phyloP scores from a whole-genome alignment of 192 early-diverging fungal genomes.

The Phlyctochytrium arcticum region DNA sequence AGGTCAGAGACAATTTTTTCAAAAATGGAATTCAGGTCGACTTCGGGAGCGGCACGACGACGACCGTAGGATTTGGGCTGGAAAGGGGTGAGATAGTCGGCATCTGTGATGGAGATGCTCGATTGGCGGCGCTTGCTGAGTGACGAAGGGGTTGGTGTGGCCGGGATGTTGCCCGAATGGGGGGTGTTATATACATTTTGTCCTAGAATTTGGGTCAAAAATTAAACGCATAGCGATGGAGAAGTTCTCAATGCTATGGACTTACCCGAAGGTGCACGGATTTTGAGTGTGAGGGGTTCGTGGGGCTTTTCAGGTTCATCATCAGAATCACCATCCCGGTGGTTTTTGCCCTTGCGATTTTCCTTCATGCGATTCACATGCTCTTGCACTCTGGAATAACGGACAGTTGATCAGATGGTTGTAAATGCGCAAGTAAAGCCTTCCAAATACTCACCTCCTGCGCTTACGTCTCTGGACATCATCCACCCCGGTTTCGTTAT shows the following conservation, averaged over 20 bases:
- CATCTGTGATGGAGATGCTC: not conserved
- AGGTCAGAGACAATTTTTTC: slow-evolving; percentile 35
- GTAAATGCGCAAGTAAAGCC: no score
- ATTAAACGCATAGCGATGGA: no score
- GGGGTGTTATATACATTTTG: no score
- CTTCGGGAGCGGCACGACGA: slow-evolving; percentile 46
- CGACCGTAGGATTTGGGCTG: slow-evolving; percentile 44
- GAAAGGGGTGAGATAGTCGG: slow-evolving; percentile 2
- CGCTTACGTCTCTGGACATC: not conserved
- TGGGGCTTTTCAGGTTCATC: not conserved
- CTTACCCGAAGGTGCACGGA: slow-evolving; percentile 5
- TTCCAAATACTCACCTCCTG: not conserved
- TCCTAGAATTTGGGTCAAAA: no score
- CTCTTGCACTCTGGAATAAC: slow-evolving; percentile 8
- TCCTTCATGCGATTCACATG: slow-evolving; percentile 26
- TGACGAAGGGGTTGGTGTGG: not conserved
- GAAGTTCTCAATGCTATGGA: no score
- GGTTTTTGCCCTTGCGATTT: not conserved
- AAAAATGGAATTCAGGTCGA: slow-evolving; percentile 45
- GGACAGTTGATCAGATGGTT: no score
- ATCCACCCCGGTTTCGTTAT: not conserved
- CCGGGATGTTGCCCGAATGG: no score
- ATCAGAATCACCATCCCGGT: not conserved
- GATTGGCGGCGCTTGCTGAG: slow-evolving; percentile 2
- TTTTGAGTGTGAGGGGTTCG: not conserved